phyloP scores from a whole-genome alignment of 768 basidiomycete genomes.

The Crepidotus variabilis region DNA sequence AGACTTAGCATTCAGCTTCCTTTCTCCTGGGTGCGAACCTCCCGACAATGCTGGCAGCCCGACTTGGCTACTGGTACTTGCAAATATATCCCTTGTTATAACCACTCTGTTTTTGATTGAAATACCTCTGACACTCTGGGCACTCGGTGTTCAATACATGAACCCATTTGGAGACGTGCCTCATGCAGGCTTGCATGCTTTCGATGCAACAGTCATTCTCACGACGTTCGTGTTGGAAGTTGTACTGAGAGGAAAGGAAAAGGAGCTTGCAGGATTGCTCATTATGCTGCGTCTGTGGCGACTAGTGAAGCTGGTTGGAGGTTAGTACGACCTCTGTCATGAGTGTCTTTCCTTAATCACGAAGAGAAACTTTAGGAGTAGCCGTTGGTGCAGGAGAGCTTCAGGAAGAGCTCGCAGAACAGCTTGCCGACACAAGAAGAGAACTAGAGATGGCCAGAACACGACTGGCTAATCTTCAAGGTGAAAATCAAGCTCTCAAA shows the following conservation, averaged over 20 bases:
- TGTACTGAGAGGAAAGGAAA: constrained; percentile 60
- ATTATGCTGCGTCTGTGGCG: constrained; percentile 79
- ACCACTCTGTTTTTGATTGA: constrained; percentile 73
- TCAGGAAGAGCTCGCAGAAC: constrained; percentile 48
- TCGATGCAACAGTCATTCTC: constrained; percentile 69
- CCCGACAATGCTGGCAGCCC: constrained; percentile 41
- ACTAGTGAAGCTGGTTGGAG: constrained; percentile 67
- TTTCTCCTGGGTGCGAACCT: constrained; percentile 48
- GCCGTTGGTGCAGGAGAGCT: constrained; percentile 74
- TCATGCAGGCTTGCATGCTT: constrained; percentile 64
- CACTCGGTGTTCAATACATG: constrained; percentile 59
- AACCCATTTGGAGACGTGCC: constrained; percentile 53
- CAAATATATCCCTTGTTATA: constrained; percentile 62
- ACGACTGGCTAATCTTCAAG: constrained; percentile 40
- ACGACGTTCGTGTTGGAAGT: constrained; percentile 74
- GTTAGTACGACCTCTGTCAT: constrained; percentile 16
- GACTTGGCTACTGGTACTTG: constrained; percentile 58
- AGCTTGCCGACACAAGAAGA: constrained; percentile 44
- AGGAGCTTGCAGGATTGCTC: constrained; percentile 68
- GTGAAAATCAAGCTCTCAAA: constrained; percentile 55
- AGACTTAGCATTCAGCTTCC: constrained; percentile 67
- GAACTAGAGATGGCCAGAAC: constrained; percentile 41
- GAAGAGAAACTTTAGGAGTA: constrained; percentile 44
- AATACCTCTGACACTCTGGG: constrained; percentile 68
- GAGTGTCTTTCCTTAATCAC: background rate